These are phyloP conservation scores for Leccinum obscurum DNA, from an alignment of 768 basidiomycete species.

Conservation along the genomic window DNA sequence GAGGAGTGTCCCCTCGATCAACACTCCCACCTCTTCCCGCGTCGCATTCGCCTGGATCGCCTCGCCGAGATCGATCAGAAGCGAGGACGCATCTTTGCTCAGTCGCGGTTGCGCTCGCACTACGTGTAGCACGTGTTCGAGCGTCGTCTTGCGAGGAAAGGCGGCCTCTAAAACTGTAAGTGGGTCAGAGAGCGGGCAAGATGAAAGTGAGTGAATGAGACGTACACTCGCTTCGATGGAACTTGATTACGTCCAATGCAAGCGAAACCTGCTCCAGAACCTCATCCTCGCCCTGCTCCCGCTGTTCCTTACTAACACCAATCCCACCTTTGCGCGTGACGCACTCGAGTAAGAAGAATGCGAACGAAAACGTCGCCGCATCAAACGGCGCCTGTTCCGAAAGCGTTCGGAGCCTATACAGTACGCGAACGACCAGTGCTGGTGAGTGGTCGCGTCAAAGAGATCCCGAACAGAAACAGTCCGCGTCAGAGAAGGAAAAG, in stretches of 20 bases:
- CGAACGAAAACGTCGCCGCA: constrained; percentile 80
- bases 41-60: constrained; percentile 69
- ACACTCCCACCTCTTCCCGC: constrained; percentile 57
- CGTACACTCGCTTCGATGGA: constrained; percentile 35
- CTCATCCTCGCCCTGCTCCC: constrained; percentile 47
- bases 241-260: constrained; percentile 41
- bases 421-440: constrained; percentile 81
- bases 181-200: neutral
- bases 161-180: constrained; percentile 59
- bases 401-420: constrained; percentile 79
- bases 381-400: constrained; percentile 84
- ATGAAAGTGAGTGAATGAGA: constrained; percentile 3
- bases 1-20: constrained; percentile 74
- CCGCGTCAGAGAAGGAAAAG: neutral
- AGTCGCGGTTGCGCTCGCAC: constrained; percentile 79
- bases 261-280: constrained; percentile 81
- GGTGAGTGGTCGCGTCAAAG: neutral
- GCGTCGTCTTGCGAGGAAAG: constrained; percentile 73
- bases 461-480: neutral
- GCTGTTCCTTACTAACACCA: constrained; percentile 28
- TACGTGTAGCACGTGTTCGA: constrained; percentile 68
- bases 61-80: constrained; percentile 78
- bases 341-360: constrained; percentile 69
- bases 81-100: constrained; percentile 79
- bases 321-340: constrained; percentile 74